phyloP scores from a whole-genome alignment of 164 flowering plant genomes.

The Buxus sempervirens region DNA sequence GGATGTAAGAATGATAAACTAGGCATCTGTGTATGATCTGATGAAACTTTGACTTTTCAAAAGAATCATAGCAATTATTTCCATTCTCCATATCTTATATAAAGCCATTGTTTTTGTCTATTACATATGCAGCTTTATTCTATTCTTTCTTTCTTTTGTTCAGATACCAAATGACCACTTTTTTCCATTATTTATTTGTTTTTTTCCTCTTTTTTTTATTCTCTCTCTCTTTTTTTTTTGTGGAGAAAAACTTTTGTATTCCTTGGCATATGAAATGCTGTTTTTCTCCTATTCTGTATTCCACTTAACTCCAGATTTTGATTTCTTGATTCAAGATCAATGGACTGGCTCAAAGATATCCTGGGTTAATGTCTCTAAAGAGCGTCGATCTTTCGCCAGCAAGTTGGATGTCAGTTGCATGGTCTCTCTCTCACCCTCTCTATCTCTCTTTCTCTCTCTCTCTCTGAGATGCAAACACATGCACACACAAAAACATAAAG shows the following conservation, averaged over 20 bases:
- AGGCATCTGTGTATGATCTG: no score
- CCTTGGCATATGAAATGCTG: neutral
- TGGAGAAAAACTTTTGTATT: neutral
- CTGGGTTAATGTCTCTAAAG: constrained; percentile 68
- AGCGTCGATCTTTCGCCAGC: constrained; percentile 93
- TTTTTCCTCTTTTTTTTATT: no score
- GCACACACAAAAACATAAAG: neutral
- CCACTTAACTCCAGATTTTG: neutral
- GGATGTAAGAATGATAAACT: constrained; percentile 6
- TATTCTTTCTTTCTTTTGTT: neutral
- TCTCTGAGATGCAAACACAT: no score
- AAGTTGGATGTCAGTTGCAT: constrained; percentile 88
- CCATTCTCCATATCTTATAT: neutral
- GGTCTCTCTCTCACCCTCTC: constrained; percentile 38
- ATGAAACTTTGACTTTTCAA: constrained; percentile 27
- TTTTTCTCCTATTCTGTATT: constrained; percentile 1
- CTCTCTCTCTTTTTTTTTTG: no score
- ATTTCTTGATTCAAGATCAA: constrained; percentile 41
- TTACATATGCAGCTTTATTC: constrained; percentile 3
- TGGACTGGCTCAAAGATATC: constrained; percentile 56
- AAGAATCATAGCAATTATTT: neutral
- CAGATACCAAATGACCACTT: no score
- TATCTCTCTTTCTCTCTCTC: constrained; percentile 4
- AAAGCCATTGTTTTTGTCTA: neutral
- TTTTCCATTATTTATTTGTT: neutral